Evolutionary conservation across 208 protist species (phyloP).

Genomic region (Endotrypanum monterogeii): DNA sequence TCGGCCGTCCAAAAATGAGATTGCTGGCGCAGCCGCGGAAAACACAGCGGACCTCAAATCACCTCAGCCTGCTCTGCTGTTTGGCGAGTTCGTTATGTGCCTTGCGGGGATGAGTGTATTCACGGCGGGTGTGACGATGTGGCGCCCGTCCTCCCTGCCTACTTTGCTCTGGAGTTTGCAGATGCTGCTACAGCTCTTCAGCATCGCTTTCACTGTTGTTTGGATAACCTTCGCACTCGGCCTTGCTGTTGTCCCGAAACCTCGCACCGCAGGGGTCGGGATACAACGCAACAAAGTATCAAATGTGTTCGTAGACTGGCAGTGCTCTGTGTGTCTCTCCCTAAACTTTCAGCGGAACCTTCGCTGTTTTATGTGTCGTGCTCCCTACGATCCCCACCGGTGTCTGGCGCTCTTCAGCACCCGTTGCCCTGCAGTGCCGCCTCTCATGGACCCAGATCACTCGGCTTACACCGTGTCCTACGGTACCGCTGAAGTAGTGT

Average conservation of each 20-base stretch:
- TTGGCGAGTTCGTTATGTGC: constrained; percentile 37
- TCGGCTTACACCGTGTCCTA: constrained; percentile 43
- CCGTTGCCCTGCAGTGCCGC: constrained; percentile 34
- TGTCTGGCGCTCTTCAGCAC: constrained; percentile 64
- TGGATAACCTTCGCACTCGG: constrained; percentile 43
- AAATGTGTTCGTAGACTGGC: constrained; percentile 73
- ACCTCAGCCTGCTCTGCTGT: constrained; percentile 18
- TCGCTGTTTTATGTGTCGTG: constrained; percentile 73
- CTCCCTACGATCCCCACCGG: constrained; percentile 49
- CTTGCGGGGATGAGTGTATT: constrained; percentile 13
- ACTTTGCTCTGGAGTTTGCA: background rate
- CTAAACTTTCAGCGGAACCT: constrained; percentile 72
- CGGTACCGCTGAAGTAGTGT: constrained; percentile 10
- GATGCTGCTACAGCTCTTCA: constrained; percentile 31
- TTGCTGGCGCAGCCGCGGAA: background rate
- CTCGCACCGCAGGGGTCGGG: constrained; percentile 32
- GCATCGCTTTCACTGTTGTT: constrained; percentile 18
- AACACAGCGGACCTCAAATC: background rate
- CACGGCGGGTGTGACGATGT: constrained; percentile 26
- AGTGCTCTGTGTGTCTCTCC: constrained; percentile 62
- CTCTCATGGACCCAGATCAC: constrained; percentile 76
- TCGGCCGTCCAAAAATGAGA: background rate
- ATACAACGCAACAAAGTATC: constrained; percentile 68
- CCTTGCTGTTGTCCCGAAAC: constrained; percentile 40
- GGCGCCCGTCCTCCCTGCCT: background rate